Percentiles rank a stretch among this genome's conserved stretches.
Conservation (phyloP, 2,329 filamentous ascomycete species). For the Stagonosporopsis chrysanthemi region DNA sequence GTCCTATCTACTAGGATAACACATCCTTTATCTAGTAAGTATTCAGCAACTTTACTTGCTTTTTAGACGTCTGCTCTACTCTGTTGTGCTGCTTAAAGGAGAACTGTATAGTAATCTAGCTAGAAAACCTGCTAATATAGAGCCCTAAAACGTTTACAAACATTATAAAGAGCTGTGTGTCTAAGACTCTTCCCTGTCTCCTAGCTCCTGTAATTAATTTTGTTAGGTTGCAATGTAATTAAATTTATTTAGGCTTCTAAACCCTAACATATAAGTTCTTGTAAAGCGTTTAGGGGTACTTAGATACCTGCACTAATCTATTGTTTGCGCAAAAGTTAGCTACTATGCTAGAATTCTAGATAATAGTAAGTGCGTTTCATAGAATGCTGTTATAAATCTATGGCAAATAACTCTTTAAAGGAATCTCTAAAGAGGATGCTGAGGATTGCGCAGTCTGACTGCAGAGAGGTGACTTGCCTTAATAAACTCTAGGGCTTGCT, state of each 20-base stretch:
- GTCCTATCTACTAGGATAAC: background rate
- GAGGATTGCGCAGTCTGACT: too few relatives aligned
- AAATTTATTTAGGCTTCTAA: slow-evolving; percentile 32
- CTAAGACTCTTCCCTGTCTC: background rate
- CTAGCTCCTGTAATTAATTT: background rate
- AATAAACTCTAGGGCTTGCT: slow-evolving; percentile 43
- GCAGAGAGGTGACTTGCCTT: slow-evolving; percentile 33
- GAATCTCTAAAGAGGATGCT: too few relatives aligned
- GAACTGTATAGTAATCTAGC: background rate
- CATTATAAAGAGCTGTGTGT: background rate
- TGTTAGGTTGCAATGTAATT: background rate
- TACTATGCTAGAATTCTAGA: too few relatives aligned
- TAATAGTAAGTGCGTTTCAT: too few relatives aligned
- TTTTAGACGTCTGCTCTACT: background rate
- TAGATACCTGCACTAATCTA: slow-evolving; percentile 19
- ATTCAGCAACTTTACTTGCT: background rate
- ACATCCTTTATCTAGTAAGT: background rate
- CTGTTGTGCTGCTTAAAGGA: background rate
- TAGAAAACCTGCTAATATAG: background rate
- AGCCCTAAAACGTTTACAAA: background rate
- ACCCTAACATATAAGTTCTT: slow-evolving; percentile 57
- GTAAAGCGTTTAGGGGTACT: slow-evolving; percentile 40
- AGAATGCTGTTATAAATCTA: background rate
- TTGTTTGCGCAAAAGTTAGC: background rate
- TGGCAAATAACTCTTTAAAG: too few relatives aligned